phyloP scores from a whole-genome alignment of 805 yeast genomes.

The Saccharomycopsis microspora region DNA sequence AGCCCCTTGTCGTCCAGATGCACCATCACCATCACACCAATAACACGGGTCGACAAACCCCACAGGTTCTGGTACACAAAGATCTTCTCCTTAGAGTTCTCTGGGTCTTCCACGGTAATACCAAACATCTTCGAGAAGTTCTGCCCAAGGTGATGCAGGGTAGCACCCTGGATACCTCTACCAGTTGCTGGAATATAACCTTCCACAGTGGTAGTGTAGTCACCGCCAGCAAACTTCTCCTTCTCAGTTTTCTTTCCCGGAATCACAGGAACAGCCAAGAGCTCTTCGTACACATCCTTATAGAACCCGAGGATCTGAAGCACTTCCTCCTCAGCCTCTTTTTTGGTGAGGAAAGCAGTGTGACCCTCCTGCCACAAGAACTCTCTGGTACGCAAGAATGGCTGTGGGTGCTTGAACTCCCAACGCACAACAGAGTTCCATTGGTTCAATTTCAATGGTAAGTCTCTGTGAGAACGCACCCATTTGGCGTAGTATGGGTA shows the following conservation, averaged over 20 bases:
- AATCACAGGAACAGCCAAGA: constrained; percentile 94
- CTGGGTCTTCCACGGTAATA: constrained; percentile 91
- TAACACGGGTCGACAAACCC: constrained; percentile 97
- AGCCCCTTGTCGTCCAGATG: constrained; percentile 98
- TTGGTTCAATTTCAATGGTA: constrained; percentile 92
- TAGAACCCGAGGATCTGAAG: constrained; percentile 77
- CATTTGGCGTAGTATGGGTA: constrained; percentile 98
- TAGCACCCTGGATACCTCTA: constrained; percentile 99
- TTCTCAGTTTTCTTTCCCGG: constrained; percentile 94
- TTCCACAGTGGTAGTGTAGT: constrained; percentile 89
- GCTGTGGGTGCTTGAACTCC: constrained; percentile 99
- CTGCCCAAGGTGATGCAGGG: constrained; percentile 95
- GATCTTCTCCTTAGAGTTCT: constrained; percentile 65
- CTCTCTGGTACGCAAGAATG: constrained; percentile 96
- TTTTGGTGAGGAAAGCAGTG: constrained; percentile 84
- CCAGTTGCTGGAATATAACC: constrained; percentile 98
- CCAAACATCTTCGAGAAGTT: constrained; percentile 98
- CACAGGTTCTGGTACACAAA: constrained; percentile 95
- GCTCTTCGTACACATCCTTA: constrained; percentile 74
- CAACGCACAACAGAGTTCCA: constrained; percentile 99
- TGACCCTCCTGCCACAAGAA: constrained; percentile 99
- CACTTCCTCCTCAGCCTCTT: constrained; percentile 78
- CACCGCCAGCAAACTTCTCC: constrained; percentile 98
- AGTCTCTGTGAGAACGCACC: constrained; percentile 96
- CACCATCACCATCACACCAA: constrained; percentile 99